Evolutionary conservation across 2,329 filamentous ascomycete species (phyloP), one percentile per base, ranked within the genome.

Genomic region (Coniochaeta pulveracea): DNA sequence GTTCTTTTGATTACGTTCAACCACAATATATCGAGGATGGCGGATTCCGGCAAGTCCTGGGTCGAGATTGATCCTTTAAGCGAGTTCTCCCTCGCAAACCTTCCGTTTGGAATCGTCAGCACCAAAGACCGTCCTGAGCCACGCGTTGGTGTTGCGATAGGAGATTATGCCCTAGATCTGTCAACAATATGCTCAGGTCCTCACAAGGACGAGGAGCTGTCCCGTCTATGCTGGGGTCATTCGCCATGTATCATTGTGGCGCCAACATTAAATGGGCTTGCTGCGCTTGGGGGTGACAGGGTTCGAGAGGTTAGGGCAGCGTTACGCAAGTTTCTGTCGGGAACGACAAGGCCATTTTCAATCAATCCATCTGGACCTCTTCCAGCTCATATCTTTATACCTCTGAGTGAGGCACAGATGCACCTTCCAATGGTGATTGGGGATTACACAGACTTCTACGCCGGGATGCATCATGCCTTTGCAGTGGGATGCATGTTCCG

Each of bases 381-480:
- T 12, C 71, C 73, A 37, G 58, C 70, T 36, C 58, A 64, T 34
- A 72, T 67, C 0, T 54, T 89, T 10, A 40, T 85, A 4, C 69
- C 67, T 0, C 65, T 76, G 30, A 60, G 63, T 4, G 59, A 73
- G 14, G 71, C 78, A 31, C 70, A 64, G 40, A 76, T 69, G 49
- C 80, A 88, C 47, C 49, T 89, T 6, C 84, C 84, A 3, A 76
- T 91, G 72, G 64, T 67, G 35, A 85, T 89, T 44, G 80, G 81
- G 17, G 83, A 89, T 52, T 91, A 89, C 53, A 85, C 83, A 2
- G 84, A 91, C 55, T 91, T 91, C 60, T 91, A 85, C 49, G 83
- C 80, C 8, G 84, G 84, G 10, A 60, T 79, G 42, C 80, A 88
- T 50, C 84, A 91, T 56, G 84, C 84, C 12, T 79, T 75, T 57